Evolutionary conservation across 176 grass and related monocot species (phyloP).

Genomic region (Rhipidocladum racemiflorum): DNA sequence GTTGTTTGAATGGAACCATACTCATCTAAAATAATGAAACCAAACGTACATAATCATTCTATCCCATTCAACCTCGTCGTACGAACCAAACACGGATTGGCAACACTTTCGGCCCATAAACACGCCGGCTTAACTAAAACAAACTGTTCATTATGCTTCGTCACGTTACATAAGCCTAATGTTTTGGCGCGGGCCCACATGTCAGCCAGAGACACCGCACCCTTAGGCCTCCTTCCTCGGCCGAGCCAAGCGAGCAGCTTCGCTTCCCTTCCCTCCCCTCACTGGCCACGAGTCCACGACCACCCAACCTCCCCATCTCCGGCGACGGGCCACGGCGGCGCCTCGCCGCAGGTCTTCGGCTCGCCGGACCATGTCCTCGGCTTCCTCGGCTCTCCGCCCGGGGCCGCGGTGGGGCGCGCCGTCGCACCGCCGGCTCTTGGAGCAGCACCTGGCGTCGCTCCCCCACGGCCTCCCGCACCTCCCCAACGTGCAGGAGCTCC

Average conservation of each 20-base stretch:
- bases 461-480: conserved; percentile 45
- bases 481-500: conserved; percentile 51
- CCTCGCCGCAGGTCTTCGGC: not conserved
- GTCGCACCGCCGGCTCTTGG: conserved; percentile 54
- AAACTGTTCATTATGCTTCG: too few relatives aligned
- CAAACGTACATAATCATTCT: too few relatives aligned
- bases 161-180: not conserved
- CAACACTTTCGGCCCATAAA: too few relatives aligned
- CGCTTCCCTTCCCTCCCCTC: not conserved
- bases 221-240: not conserved
- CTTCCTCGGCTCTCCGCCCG: conserved; percentile 1
- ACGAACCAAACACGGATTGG: too few relatives aligned
- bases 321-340: conserved; percentile 17
- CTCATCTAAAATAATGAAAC: too few relatives aligned
- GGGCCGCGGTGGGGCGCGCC: conserved; percentile 47
- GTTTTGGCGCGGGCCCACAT: not conserved
- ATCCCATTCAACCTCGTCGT: too few relatives aligned
- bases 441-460: conserved; percentile 56
- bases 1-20: too few relatives aligned
- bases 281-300: conserved; percentile 9
- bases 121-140: too few relatives aligned
- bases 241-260: not conserved
- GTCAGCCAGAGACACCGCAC: conserved; percentile 29
- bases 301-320: not conserved
- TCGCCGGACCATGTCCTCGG: conserved; percentile 21